These are phyloP conservation scores for Didymella arachidicola DNA, from an alignment of 2,329 filamentous ascomycete genomes.

Conservation along the genomic window DNA sequence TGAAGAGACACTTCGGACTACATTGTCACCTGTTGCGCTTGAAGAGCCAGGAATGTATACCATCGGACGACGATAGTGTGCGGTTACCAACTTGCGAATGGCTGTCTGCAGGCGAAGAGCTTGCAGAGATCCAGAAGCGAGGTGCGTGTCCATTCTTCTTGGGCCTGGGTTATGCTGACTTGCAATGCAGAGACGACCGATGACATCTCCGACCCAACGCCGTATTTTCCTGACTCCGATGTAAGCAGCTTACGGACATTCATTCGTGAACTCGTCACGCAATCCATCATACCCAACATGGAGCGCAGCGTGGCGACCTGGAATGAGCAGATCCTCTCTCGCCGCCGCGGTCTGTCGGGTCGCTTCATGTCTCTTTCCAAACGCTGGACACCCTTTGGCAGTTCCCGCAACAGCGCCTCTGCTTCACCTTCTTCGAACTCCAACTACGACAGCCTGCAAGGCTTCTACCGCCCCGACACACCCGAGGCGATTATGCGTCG, in stretches of 20 bases:
- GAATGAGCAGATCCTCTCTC: constrained; percentile 97
- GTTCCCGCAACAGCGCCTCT: constrained; percentile 64
- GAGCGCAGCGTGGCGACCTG: constrained; percentile 88
- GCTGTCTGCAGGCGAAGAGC: constrained; percentile 86
- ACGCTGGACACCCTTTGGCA: constrained; percentile 84
- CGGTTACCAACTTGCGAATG: constrained; percentile 83
- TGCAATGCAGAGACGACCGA: constrained; percentile 66
- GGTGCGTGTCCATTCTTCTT: constrained; percentile 49
- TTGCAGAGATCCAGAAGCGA: constrained; percentile 74
- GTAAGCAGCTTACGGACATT: constrained; percentile 88
- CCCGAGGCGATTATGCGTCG: constrained; percentile 93
- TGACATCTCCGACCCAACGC: constrained; percentile 73
- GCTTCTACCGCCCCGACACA: constrained; percentile 83
- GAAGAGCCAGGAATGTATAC: constrained; percentile 81
- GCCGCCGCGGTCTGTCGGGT: constrained; percentile 85
- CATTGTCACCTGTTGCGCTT: constrained; percentile 92
- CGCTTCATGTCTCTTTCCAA: constrained; percentile 95
- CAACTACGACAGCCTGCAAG: constrained; percentile 79
- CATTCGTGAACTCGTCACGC: constrained; percentile 91
- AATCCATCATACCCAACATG: constrained; percentile 96
- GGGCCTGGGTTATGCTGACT: constrained; percentile 23
- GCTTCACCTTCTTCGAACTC: constrained; percentile 61
- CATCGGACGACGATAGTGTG: constrained; percentile 90
- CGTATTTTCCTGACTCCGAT: constrained; percentile 91
- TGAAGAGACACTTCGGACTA: constrained; percentile 97